phyloP scores from a whole-genome alignment of 1,284 basidiomycete genomes.

The Porodaedalea pini region DNA sequence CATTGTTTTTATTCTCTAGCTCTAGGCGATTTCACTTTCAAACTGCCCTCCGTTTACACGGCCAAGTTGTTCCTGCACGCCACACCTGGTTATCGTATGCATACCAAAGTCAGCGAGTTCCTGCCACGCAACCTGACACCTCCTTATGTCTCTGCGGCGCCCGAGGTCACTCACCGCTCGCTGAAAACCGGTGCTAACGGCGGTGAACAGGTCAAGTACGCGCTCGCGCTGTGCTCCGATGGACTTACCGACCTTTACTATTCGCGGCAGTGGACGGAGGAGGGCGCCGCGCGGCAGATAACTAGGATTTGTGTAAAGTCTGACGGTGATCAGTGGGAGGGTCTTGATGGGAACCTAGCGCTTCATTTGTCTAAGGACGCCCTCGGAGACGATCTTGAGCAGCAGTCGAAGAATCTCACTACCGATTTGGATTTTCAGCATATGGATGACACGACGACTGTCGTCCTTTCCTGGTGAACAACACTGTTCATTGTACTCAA shows the following conservation, averaged over 20 bases:
- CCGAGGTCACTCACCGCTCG: constrained; percentile 56
- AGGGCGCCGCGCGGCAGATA: constrained; percentile 46
- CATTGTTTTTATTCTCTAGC: constrained; percentile 35
- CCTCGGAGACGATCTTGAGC: constrained; percentile 46
- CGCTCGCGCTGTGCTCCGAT: constrained; percentile 63
- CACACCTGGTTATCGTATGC: constrained; percentile 57
- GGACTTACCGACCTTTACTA: constrained; percentile 63
- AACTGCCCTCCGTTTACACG: constrained; percentile 67
- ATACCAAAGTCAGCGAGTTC: constrained; percentile 61
- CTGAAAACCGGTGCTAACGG: constrained; percentile 30
- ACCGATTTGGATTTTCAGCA: constrained; percentile 59
- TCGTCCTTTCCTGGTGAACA: constrained; percentile 34
- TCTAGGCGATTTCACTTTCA: constrained; percentile 68
- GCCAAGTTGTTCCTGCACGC: constrained; percentile 63
- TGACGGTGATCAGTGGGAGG: constrained; percentile 5
- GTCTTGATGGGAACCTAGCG: constrained; percentile 37
- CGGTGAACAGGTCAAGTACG: constrained; percentile 31
- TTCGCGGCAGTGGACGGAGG: constrained; percentile 38
- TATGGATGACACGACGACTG: constrained; percentile 66
- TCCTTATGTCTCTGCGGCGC: constrained; percentile 62
- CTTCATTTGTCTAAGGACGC: constrained; percentile 51
- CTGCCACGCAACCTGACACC: constrained; percentile 58
- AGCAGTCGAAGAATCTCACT: constrained; percentile 52
- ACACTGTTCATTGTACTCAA: too few species aligned
- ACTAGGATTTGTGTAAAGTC: constrained; percentile 19